These are phyloP conservation scores for Candida jianshihensis DNA, from an alignment of 805 yeast species.

Conservation along the genomic window DNA sequence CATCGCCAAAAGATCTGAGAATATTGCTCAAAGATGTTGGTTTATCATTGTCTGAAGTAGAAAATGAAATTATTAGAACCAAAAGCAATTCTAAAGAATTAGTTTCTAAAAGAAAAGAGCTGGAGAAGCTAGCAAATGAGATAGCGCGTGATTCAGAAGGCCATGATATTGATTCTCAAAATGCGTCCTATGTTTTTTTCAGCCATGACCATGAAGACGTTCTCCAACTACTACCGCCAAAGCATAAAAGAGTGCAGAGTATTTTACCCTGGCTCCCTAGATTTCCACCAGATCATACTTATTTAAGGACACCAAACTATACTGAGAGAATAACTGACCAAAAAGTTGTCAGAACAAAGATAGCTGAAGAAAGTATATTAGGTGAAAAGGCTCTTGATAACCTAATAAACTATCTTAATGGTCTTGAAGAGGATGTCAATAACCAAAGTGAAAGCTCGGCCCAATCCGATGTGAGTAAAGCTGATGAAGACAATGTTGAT, in stretches of 20 bases:
- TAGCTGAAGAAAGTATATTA: constrained; percentile 73
- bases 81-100: constrained; percentile 12
- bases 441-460: constrained; percentile 1
- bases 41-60: constrained; percentile 33
- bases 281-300: constrained; percentile 92
- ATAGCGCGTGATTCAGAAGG: background rate
- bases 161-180: constrained; percentile 28
- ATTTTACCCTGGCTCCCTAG: constrained; percentile 79
- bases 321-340: constrained; percentile 61
- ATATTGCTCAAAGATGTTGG: constrained; percentile 37
- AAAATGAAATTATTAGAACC: constrained; percentile 27
- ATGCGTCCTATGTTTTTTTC: constrained; percentile 47
- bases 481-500: constrained; percentile 4
- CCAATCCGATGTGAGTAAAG: constrained; percentile 3
- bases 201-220: constrained; percentile 43
- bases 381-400: constrained; percentile 74
- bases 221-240: constrained; percentile 49
- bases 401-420: constrained; percentile 33
- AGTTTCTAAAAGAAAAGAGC: constrained; percentile 10
- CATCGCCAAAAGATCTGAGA: constrained; percentile 45
- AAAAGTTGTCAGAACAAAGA: constrained; percentile 56
- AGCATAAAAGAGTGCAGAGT: constrained; percentile 32
- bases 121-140: constrained; percentile 7
- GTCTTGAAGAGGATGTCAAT: constrained; percentile 4
- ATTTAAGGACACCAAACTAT: constrained; percentile 66